Conservation (phyloP, 2,329 filamentous ascomycete genomes). For the Cercospora citrullina region DNA sequence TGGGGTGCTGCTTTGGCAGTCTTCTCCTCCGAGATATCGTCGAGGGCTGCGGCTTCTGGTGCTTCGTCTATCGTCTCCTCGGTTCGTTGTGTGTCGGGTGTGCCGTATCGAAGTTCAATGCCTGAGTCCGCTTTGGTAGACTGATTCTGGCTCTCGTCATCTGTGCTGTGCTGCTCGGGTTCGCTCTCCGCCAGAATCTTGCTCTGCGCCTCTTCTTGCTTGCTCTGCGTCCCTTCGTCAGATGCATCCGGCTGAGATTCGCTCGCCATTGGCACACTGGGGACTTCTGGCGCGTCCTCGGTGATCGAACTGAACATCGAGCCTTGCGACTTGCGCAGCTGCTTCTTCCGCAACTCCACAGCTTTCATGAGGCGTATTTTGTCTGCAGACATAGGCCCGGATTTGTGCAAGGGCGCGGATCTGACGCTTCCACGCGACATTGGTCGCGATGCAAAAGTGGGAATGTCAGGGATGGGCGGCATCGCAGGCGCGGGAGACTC, state of each 20-base stretch:
- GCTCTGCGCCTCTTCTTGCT: not conserved
- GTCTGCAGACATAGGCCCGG: slow-evolving; percentile 69
- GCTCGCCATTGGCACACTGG: slow-evolving; percentile 19
- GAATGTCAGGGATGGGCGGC: slow-evolving; percentile 40
- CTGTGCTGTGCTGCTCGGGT: slow-evolving; percentile 18
- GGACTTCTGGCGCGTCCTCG: slow-evolving; percentile 26
- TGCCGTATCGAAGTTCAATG: slow-evolving; percentile 51
- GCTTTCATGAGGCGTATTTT: slow-evolving; percentile 93
- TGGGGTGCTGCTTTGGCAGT: not conserved
- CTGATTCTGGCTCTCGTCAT: slow-evolving; percentile 26
- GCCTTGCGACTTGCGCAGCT: slow-evolving; percentile 50
- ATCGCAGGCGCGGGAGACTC: slow-evolving; percentile 27
- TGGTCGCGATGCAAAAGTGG: slow-evolving; percentile 38
- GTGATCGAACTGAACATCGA: slow-evolving; percentile 10
- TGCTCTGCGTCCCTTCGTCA: slow-evolving; percentile 19
- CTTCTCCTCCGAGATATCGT: not conserved
- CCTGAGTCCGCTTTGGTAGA: slow-evolving; percentile 57
- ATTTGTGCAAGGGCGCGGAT: slow-evolving; percentile 46
- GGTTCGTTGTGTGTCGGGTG: slow-evolving; percentile 19
- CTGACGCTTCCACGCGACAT: slow-evolving; percentile 41
- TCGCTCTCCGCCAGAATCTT: slow-evolving; percentile 20
- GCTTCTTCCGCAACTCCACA: slow-evolving; percentile 83
- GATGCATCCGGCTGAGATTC: not conserved
- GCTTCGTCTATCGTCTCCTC: slow-evolving; percentile 18
- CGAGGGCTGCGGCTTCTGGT: not conserved